Conservation (phyloP, 805 yeast species). For the Starmera amethionina region DNA sequence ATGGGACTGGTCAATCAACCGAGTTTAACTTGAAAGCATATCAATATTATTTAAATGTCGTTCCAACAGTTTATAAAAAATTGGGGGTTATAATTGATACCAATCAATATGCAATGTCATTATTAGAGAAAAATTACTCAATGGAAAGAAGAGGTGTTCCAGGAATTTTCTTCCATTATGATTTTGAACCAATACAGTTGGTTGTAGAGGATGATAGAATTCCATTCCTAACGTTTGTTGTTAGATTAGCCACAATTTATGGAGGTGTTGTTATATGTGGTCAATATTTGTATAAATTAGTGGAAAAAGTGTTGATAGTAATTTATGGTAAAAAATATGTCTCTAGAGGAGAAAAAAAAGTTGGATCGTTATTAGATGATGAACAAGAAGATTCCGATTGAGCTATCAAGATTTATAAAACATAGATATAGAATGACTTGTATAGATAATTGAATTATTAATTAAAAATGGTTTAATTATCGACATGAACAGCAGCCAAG, state of each 20-base stretch:
- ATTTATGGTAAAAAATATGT: conserved; percentile 48
- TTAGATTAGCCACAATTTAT: conserved; percentile 67
- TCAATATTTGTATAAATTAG: conserved; percentile 49
- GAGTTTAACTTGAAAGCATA: conserved; percentile 38
- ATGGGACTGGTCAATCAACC: conserved; percentile 54
- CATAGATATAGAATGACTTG: neutral
- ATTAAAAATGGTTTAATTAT: neutral
- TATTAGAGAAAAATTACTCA: conserved; percentile 26
- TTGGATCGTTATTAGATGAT: conserved; percentile 9
- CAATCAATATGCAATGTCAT: conserved; percentile 73
- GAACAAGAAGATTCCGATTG: conserved; percentile 1
- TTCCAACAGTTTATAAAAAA: conserved; percentile 69
- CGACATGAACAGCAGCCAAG: conserved; percentile 28
- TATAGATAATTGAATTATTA: neutral
- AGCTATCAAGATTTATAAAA: neutral
- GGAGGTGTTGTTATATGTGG: conserved; percentile 74
- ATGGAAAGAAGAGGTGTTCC: conserved; percentile 33
- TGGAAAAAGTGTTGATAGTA: conserved; percentile 43
- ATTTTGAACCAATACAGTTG: conserved; percentile 80
- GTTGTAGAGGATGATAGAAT: conserved; percentile 61
- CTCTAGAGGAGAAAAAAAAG: conserved; percentile 16
- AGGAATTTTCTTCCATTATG: conserved; percentile 76
- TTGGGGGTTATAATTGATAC: conserved; percentile 70
- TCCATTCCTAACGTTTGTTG: conserved; percentile 67
- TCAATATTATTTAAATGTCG: conserved; percentile 66